Base-by-base conservation (phyloP, 140 eudicot genomes). In the Stevia rebaudiana region DNA sequence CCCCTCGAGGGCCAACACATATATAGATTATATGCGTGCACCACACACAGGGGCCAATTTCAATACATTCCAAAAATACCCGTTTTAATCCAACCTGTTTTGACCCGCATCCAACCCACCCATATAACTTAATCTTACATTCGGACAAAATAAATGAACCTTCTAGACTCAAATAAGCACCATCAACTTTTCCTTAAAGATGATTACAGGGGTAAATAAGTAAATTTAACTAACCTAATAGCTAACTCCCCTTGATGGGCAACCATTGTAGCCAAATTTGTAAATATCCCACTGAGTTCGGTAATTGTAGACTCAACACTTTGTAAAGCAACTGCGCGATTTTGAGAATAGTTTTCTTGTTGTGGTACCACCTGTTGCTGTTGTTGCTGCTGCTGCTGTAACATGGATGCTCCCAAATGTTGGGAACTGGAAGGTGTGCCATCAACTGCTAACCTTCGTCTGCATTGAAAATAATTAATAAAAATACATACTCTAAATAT, bases 181-280 rank as follows among this genome's bases (percentile, higher is more conserved):
- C 15, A 40, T 24, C 16, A 41, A 39, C 19, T 22, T 22, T 41
- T 62, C 9, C 4, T 4, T 23, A 62, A 16, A n/a, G 16, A 55
- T 55, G 10, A 67, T 36, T 19, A 23, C 13, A n/a, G n/a, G 33
- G 19, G 65, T 68, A 55, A 39, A 53, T 6, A 53, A 13, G 24
- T 10, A 50, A 62, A 62, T 12, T 17, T n/a, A 59, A 74, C 85
- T 54, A 62, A 90, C 97, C 98, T 90, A 80, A 90, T 87, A 48
- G 95, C 94, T 36, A 87, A 54, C 59, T 90, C 98, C 63, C 98
- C 98, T 61, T 90, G 98, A 23, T 87, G 86, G 9, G 90, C 85
- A 72, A 87, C 98, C 91, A 90, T 80, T 44, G 94, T 84, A 68
- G 98, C 98, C 69, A 90, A 72, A 70, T 90, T 89, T 11, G 90